These are phyloP conservation scores for Phaeotremella fagi DNA, from an alignment of 768 basidiomycete genomes.

Conservation along the genomic window DNA sequence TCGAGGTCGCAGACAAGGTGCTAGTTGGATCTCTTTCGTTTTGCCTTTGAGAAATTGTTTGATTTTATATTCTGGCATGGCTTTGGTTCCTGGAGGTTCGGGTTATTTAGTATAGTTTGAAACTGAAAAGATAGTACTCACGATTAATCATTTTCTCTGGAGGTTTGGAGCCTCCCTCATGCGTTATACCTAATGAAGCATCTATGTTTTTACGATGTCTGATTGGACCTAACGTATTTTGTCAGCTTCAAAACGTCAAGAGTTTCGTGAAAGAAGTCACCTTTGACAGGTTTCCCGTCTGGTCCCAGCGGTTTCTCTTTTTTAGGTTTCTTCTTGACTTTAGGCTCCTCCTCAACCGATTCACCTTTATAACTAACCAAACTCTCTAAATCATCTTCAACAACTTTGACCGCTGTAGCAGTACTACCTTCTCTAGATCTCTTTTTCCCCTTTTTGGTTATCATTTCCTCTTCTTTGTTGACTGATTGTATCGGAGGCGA, in stretches of 20 bases:
- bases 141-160: slow-evolving; percentile 29
- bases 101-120: background rate
- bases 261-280: too few species aligned
- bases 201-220: slow-evolving; percentile 9
- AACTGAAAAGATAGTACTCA: background rate
- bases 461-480: slow-evolving; percentile 1
- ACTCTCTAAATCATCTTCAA: slow-evolving; percentile 7
- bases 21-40: slow-evolving; percentile 27
- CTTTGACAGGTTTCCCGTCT: slow-evolving; percentile 7
- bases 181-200: slow-evolving; percentile 5
- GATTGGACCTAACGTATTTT: too few species aligned
- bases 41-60: slow-evolving; percentile 16
- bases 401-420: too few species aligned
- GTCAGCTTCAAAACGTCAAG: too few species aligned
- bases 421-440: too few species aligned
- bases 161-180: slow-evolving; percentile 6
- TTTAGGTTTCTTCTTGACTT: slow-evolving; percentile 6
- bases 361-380: background rate
- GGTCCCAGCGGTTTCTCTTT: slow-evolving; percentile 7
- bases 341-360: background rate
- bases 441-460: slow-evolving; percentile 3
- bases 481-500: background rate
- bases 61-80: slow-evolving; percentile 12
- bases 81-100: slow-evolving; percentile 9
- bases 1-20: slow-evolving; percentile 24